Percentiles rank a stretch among this genome's conserved stretches.
phyloP scores from a whole-genome alignment of 2,329 filamentous ascomycete species.

The Paradendryphiella salina region DNA sequence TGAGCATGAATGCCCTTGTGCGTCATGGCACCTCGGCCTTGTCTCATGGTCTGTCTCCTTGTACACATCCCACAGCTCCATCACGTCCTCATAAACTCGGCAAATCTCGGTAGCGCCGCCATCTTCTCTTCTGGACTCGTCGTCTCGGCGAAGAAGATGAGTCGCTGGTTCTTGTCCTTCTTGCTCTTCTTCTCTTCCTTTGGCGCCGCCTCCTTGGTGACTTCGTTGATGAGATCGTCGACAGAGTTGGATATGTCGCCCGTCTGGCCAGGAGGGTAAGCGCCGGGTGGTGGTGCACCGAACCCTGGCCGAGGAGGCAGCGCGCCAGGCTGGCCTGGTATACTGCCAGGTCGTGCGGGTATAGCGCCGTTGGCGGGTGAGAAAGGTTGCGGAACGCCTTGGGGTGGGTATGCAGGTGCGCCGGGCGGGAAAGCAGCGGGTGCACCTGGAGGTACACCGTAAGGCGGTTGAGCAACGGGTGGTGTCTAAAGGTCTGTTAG shows the following conservation, averaged over 20 bases:
- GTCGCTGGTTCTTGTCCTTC: conserved; percentile 63
- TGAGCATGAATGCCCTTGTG: too few species aligned
- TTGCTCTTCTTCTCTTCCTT: conserved; percentile 58
- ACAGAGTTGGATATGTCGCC: conserved; percentile 48
- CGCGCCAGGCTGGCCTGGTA: conserved; percentile 31
- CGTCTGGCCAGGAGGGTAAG: conserved; percentile 19
- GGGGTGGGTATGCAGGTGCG: conserved; percentile 24
- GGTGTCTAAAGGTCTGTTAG: conserved; percentile 28
- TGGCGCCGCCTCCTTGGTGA: conserved; percentile 50
- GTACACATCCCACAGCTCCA: not conserved
- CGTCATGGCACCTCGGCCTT: not conserved
- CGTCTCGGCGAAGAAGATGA: conserved; percentile 81
- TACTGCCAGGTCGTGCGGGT: conserved; percentile 37
- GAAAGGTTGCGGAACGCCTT: conserved; percentile 29
- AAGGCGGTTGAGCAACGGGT: conserved; percentile 25
- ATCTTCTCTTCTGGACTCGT: conserved; percentile 88
- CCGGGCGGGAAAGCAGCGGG: conserved; percentile 30
- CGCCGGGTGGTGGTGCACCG: conserved; percentile 26
- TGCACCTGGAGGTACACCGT: conserved; percentile 26
- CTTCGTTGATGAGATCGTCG: conserved; percentile 57
- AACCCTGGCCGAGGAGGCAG: conserved; percentile 48
- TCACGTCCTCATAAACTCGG: conserved; percentile 43
- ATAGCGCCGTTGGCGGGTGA: conserved; percentile 32
- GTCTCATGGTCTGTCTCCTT: not conserved
- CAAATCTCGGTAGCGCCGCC: conserved; percentile 76